Evolutionary conservation across 371 early-diverging fungal genomes (phyloP), one percentile per base, ranked within the genome.

Genomic region (Circinella minor): DNA sequence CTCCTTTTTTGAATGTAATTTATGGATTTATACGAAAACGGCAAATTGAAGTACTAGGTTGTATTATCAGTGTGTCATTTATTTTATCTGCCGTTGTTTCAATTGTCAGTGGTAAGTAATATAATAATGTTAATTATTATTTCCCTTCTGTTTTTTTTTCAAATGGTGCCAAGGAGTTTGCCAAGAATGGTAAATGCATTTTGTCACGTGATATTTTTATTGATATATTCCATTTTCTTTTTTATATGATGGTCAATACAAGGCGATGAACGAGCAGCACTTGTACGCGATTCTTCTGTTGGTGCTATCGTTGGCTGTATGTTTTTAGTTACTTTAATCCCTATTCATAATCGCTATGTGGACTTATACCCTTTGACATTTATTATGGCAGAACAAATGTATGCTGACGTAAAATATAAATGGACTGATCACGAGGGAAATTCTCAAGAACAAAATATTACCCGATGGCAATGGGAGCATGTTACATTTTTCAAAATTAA

Each of bases 251-350:
- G 27, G 27, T 27, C 27, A 3, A 74, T 79, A 46, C 62, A 51
- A 10, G 80, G 81, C 36, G 75, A 86, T 70, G 78, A 72, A 17
- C 80, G 86, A 14, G 61, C 78, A 14, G 71, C 77, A 4, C 55
- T 84, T n/a, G 66, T 86, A 18, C 78, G 84, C 39, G 84, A 86
- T 61, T 84, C 86, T 1, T 61, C 75, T 36, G 73, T 77, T 1
- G 82, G 81, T 0, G 76, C 73, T 13, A 47, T 80, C 9, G 69
- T 83, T 47, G 80, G 80, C 67, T 4, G 75, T 3, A 66, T 80
- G 68, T 86, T 86, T 64, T 55, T 81, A 7, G 37, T 76, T 4
- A 79, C 83, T 3, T 39, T 86, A n/a, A 75, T 86, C 15, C 86
- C 86, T 14, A 36, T 84, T 49, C 65, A 63, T n/a, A 51, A 14